Evolutionary conservation across 495 filamentous ascomycete genomes (phyloP).

Genomic region (Aspergillus nanangensis): DNA sequence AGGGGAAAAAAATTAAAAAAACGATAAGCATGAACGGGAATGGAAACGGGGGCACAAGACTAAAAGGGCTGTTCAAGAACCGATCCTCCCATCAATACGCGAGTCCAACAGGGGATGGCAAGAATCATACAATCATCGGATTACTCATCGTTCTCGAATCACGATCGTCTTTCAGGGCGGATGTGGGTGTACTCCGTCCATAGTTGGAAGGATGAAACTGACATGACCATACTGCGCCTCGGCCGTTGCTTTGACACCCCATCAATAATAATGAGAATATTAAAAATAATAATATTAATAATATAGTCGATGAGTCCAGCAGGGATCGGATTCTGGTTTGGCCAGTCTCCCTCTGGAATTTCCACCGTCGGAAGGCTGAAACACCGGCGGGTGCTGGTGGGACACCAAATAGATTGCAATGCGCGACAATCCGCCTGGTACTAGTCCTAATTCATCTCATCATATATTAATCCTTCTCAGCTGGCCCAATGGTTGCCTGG

Average conservation of each 20-base stretch:
- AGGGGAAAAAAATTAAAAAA: no score
- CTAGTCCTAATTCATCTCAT: background rate
- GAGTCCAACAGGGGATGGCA: no score
- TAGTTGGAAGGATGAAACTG: no score
- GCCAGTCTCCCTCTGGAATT: background rate
- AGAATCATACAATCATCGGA: no score
- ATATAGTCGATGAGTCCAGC: background rate
- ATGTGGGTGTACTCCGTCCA: no score
- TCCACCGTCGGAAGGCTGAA: conserved; percentile 4
- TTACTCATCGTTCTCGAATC: no score
- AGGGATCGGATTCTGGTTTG: background rate
- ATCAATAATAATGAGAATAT: background rate
- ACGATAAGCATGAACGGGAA: no score
- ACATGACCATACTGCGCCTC: no score
- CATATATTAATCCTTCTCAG: background rate
- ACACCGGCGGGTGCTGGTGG: conserved; percentile 1
- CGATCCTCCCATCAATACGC: no score
- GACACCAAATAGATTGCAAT: background rate
- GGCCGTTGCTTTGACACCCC: background rate
- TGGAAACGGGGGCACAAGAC: no score
- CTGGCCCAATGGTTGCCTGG: background rate
- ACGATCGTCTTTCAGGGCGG: no score
- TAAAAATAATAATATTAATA: background rate
- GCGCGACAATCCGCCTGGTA: background rate
- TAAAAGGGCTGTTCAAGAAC: no score